Conservation (phyloP, 192 early-diverging fungal genomes). For the Phlyctochytrium bullatum region DNA sequence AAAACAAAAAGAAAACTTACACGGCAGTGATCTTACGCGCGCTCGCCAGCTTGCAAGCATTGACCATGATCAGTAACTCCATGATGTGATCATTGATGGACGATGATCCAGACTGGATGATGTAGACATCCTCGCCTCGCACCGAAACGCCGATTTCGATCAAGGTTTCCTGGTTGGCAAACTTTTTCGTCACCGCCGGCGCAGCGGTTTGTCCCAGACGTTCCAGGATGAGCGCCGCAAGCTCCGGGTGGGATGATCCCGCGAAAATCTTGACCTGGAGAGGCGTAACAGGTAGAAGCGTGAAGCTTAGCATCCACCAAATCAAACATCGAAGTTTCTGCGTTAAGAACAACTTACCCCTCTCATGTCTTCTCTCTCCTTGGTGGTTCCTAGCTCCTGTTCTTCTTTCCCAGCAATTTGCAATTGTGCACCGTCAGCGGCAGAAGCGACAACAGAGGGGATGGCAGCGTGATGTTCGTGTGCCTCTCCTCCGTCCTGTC, state of each 20-base stretch:
- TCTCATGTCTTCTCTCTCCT: too few species aligned
- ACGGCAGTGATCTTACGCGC: slow-evolving; percentile 93
- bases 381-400: too few species aligned
- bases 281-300: too few species aligned
- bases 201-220: slow-evolving; percentile 76
- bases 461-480: too few species aligned
- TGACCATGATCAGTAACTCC: slow-evolving; percentile 98
- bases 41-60: slow-evolving; percentile 86
- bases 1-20: slow-evolving; percentile 24
- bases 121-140: slow-evolving; percentile 93
- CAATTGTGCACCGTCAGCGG: too few species aligned
- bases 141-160: slow-evolving; percentile 95
- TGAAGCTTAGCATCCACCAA: too few species aligned
- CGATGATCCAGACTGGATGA: slow-evolving; percentile 92
- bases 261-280: slow-evolving; percentile 84
- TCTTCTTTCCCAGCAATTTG: too few species aligned
- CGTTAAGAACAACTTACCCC: too few species aligned
- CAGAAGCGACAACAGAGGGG: too few species aligned
- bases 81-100: slow-evolving; percentile 75
- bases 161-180: slow-evolving; percentile 90
- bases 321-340: too few species aligned
- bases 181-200: slow-evolving; percentile 72
- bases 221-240: slow-evolving; percentile 74
- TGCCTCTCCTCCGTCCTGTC: too few species aligned
- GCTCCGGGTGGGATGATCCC: slow-evolving; percentile 89